Conservation (phyloP, 768 basidiomycete species). For the Cytidiella melzeri region DNA sequence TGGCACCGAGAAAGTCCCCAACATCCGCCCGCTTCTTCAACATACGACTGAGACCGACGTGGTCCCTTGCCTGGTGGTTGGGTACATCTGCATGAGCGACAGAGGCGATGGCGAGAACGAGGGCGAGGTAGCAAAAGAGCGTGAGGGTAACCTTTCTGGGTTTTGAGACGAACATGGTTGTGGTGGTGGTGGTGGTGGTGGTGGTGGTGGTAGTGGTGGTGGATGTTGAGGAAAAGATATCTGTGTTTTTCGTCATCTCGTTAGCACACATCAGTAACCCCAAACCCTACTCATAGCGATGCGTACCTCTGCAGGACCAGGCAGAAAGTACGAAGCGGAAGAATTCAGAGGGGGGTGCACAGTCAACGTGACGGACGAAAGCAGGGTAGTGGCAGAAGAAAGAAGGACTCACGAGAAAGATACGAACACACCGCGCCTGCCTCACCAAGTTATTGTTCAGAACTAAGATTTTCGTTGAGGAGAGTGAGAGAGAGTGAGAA, state of each 20-base stretch:
- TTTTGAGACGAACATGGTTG: constrained; percentile 45
- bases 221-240: no score
- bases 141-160: constrained; percentile 45
- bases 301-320: constrained; percentile 1
- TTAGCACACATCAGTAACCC: no score
- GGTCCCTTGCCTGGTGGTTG: constrained; percentile 41
- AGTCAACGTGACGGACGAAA: neutral
- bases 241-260: no score
- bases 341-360: constrained; percentile 5
- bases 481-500: constrained; percentile 6
- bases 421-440: neutral
- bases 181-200: no score
- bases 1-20: constrained; percentile 8
- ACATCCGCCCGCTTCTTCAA: constrained; percentile 60
- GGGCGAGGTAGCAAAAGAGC: constrained; percentile 54
- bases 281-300: no score
- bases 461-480: constrained; percentile 3
- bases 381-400: constrained; percentile 5
- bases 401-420: constrained; percentile 15
- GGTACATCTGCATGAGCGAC: constrained; percentile 42
- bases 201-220: no score
- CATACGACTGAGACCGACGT: constrained; percentile 55
- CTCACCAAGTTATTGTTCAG: neutral
- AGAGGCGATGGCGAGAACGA: constrained; percentile 44
- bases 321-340: neutral